These are phyloP conservation scores for Haberlea rhodopensis DNA, from an alignment of 257 asterid species.

Conservation along the genomic window DNA sequence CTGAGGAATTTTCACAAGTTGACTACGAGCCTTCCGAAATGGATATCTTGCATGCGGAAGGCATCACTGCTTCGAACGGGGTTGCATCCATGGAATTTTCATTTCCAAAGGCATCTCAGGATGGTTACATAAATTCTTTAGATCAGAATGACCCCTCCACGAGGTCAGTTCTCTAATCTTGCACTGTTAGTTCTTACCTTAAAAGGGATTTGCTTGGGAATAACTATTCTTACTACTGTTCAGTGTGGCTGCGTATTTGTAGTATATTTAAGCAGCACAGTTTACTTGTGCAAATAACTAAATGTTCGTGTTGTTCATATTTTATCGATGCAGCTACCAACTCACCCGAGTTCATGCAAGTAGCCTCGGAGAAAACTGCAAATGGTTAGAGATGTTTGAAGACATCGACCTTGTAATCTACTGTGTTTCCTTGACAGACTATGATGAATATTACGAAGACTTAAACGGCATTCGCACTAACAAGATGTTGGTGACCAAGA, in stretches of 20 bases:
- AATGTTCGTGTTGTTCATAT: neutral
- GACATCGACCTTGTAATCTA: slow-evolving; percentile 65
- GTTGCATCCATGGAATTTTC: slow-evolving; percentile 74
- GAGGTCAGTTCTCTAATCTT: slow-evolving; percentile 38
- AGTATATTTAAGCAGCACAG: neutral
- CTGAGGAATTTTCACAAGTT: slow-evolving; percentile 65
- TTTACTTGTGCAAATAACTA: neutral
- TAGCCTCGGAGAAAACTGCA: slow-evolving; percentile 83
- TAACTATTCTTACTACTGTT: neutral
- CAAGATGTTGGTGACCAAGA: slow-evolving; percentile 68
- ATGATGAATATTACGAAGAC: slow-evolving; percentile 55
- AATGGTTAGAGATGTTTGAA: slow-evolving; percentile 89
- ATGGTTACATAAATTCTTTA: slow-evolving; percentile 55
- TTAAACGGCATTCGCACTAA: slow-evolving; percentile 52
- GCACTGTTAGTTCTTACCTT: neutral
- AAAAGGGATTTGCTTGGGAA: neutral
- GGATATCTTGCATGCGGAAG: slow-evolving; percentile 89
- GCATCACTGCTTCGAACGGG: slow-evolving; percentile 71
- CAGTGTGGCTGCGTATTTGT: neutral
- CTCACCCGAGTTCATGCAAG: slow-evolving; percentile 64
- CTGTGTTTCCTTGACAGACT: slow-evolving; percentile 73
- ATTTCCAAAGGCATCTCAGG: slow-evolving; percentile 53
- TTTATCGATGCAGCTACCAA: slow-evolving; percentile 56
- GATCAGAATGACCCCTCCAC: slow-evolving; percentile 47
- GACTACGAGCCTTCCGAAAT: slow-evolving; percentile 81